Evolutionary conservation across 2,329 filamentous ascomycete genomes (phyloP), one percentile per base, ranked within the genome.

Genomic region (Eutypa lata): DNA sequence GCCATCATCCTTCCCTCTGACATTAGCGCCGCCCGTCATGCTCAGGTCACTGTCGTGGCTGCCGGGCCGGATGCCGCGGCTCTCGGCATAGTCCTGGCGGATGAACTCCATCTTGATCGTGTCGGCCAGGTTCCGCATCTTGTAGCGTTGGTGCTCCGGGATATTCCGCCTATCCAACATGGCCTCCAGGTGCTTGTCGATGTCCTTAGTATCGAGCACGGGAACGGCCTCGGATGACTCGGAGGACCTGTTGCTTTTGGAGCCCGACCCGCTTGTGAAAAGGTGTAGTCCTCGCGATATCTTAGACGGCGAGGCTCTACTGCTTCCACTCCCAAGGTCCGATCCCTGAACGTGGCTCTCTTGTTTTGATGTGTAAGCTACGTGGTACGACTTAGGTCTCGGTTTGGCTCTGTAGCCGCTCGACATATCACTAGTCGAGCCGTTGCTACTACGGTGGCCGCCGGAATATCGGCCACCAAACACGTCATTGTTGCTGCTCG

Each of bases 21-120:
- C 26, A 31, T 10, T 10, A 31, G 26, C 26, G 26, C 26, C 53
- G 45, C 61, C 67, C 43, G 69, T 68, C 57, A 71, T 60, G 67
- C 75, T 67, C 61, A 68, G 60, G 52, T 69, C 65, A 59, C 74
- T 77, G 65, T 71, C 73, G 64, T 76, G 69, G 62, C 74, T 77
- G 59, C 70, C 73, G 57, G 75, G 59, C 73, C 69, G 55, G 44
- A 76, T 73, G 50, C 79, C 78, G 68, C 77, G 75, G 71, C 80
- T 86, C 68, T 88, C 88, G 7, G 83, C 84, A 78, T 89, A 90
- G 68, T 97, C 90, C 68, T 96, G 92, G 50, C 88, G 87, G 63
- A 97, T 91, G 64, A 99, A 95, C 66, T 97, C 92, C 67, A 91
- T 90, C 73, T 99, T 99, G 75, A 97, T 92, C 35, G 89, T 88